phyloP scores from a whole-genome alignment of 2,329 filamentous ascomycete species.

The Acrocalymma vagum region DNA sequence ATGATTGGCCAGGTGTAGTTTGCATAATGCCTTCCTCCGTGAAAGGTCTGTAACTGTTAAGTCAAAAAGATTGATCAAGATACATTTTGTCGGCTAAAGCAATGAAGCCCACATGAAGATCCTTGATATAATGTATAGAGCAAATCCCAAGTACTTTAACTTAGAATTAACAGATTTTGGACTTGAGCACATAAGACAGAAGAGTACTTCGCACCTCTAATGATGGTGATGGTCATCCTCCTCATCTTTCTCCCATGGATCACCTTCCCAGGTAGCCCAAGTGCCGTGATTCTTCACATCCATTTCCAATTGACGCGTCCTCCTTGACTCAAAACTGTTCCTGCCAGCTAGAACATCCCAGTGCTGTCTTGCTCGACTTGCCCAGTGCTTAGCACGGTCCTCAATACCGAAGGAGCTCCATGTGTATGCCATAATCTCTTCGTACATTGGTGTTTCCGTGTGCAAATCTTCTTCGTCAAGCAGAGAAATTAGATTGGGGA shows the following conservation, averaged over 20 bases:
- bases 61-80: too few species aligned
- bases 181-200: too few species aligned
- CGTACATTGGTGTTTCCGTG: slow-evolving; percentile 32
- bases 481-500: slow-evolving; percentile 32
- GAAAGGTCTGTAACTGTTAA: too few species aligned
- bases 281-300: slow-evolving; percentile 34
- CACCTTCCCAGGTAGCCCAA: slow-evolving; percentile 35
- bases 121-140: too few species aligned
- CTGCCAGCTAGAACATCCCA: slow-evolving; percentile 36
- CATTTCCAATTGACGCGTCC: slow-evolving; percentile 26
- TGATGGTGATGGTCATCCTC: too few species aligned
- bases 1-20: too few species aligned
- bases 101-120: too few species aligned
- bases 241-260: slow-evolving; percentile 25
- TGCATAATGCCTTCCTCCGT: too few species aligned
- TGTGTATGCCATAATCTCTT: slow-evolving; percentile 44
- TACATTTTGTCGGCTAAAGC: too few species aligned
- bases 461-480: slow-evolving; percentile 37
- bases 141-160: too few species aligned
- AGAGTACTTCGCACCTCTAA: too few species aligned
- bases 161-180: too few species aligned
- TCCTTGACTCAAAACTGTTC: slow-evolving; percentile 34
- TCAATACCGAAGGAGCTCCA: slow-evolving; percentile 36
- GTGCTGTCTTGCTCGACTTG: slow-evolving; percentile 28
- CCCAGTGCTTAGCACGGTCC: slow-evolving; percentile 37